phyloP scores from a whole-genome alignment of 2,329 filamentous ascomycete genomes.

The Penicillium sp. region DNA sequence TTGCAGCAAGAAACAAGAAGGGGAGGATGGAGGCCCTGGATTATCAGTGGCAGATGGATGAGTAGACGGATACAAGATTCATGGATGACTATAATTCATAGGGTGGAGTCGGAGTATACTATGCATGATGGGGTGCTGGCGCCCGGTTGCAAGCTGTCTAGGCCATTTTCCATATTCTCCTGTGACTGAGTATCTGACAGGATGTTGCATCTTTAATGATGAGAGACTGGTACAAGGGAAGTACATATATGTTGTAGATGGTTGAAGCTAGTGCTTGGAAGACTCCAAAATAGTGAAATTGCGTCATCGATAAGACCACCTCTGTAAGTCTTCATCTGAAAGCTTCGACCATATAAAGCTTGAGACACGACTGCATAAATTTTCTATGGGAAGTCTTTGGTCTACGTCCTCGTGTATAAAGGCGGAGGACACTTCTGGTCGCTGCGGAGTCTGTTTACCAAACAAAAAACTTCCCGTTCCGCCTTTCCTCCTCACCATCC shows the following conservation, averaged over 20 bases:
- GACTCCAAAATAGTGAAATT: neutral
- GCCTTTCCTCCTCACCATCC: conserved; percentile 7
- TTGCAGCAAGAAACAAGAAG: conserved; percentile 77
- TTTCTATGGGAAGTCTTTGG: neutral
- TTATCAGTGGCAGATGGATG: conserved; percentile 97
- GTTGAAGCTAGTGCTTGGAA: neutral
- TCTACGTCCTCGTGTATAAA: neutral
- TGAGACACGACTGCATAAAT: neutral
- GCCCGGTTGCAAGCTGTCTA: neutral
- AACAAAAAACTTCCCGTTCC: conserved; percentile 19
- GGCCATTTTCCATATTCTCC: neutral
- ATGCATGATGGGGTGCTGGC: conserved; percentile 3
- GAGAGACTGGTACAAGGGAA: neutral
- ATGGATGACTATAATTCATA: neutral
- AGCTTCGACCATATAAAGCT: neutral
- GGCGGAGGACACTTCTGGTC: conserved; percentile 6
- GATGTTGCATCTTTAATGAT: neutral
- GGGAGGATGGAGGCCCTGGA: conserved; percentile 75
- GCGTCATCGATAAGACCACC: neutral
- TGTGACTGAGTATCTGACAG: neutral
- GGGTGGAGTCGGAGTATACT: conserved; percentile 10
- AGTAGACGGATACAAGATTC: conserved; percentile 47
- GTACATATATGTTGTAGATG: neutral
- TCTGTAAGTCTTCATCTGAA: neutral
- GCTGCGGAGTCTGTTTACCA: conserved; percentile 23